A percentile compares a stretch with the other conserved stretches of the same genome.
These are phyloP conservation scores for Omphalotus olearius DNA, from an alignment of 1,284 basidiomycete species.

Conservation along the genomic window DNA sequence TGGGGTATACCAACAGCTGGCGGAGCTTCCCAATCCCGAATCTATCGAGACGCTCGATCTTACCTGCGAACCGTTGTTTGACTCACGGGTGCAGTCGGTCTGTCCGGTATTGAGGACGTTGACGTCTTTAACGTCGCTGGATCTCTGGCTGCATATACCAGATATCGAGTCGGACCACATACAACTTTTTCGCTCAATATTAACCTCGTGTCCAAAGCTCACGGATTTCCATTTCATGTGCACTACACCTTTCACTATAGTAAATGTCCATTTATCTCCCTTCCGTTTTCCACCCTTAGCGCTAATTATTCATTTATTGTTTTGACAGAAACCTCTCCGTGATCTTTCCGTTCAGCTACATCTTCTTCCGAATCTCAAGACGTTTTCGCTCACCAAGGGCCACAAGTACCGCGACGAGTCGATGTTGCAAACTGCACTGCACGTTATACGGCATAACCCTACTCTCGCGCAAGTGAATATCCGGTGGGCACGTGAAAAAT, in stretches of 20 bases:
- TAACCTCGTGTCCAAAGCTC: slow-evolving; percentile 29
- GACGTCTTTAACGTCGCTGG: slow-evolving; percentile 33
- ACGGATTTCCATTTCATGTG: slow-evolving; percentile 46
- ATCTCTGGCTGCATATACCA: slow-evolving; percentile 39
- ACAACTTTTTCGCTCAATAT: slow-evolving; percentile 29
- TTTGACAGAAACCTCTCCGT: slow-evolving; percentile 8
- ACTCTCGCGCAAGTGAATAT: slow-evolving; percentile 36
- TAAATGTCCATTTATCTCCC: slow-evolving; percentile 18
- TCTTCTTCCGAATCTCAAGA: slow-evolving; percentile 18
- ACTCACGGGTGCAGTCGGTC: slow-evolving; percentile 26
- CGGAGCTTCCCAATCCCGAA: slow-evolving; percentile 28
- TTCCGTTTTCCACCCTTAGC: neutral
- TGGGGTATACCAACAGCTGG: slow-evolving; percentile 41
- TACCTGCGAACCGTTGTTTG: slow-evolving; percentile 41
- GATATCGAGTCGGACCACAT: slow-evolving; percentile 28
- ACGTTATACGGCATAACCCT: slow-evolving; percentile 20
- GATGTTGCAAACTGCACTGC: slow-evolving; percentile 27
- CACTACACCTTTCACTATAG: slow-evolving; percentile 36
- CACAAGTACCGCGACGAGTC: slow-evolving; percentile 38
- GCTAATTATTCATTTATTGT: neutral
- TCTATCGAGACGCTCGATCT: slow-evolving; percentile 35
- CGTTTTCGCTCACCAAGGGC: slow-evolving; percentile 41
- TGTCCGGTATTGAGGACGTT: slow-evolving; percentile 29
- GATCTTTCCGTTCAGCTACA: slow-evolving; percentile 4
- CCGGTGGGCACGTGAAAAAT: slow-evolving; percentile 39